phyloP scores from a whole-genome alignment of 2,329 filamentous ascomycete species.

The Exserohilum rostratum region DNA sequence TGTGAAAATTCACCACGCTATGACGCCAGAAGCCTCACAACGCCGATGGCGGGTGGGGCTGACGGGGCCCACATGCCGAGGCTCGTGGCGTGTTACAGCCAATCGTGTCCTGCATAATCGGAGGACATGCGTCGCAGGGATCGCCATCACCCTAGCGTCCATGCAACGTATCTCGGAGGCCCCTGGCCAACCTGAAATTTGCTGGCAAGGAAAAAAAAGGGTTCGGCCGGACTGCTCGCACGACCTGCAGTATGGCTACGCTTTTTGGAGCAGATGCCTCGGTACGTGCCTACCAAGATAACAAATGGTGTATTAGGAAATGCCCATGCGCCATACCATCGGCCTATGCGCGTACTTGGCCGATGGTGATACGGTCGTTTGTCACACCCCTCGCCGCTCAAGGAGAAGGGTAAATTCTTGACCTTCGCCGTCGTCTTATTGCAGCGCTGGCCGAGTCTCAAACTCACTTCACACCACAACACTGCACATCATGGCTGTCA shows the following conservation, averaged over 20 bases:
- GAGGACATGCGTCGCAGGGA: background rate
- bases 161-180: background rate
- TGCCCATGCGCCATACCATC: conserved; percentile 4
- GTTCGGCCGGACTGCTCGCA: conserved; percentile 13
- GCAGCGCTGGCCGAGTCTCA: background rate
- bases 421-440: background rate
- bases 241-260: conserved; percentile 1
- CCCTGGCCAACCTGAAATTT: conserved; percentile 1
- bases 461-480: background rate
- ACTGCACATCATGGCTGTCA: conserved; percentile 18
- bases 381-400: background rate
- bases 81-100: background rate
- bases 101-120: conserved; percentile 2
- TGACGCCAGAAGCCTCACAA: background rate
- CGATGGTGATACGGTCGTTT: background rate
- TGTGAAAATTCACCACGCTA: conserved; percentile 11
- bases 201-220: background rate
- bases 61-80: conserved; percentile 13
- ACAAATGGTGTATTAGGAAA: background rate
- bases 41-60: conserved; percentile 1
- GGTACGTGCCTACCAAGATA: background rate
- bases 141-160: background rate
- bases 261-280: background rate
- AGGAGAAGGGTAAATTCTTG: background rate
- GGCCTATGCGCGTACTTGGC: background rate